These are phyloP conservation scores for Xylaria sp. DNA, from an alignment of 2,329 filamentous ascomycete genomes.

Conservation along the genomic window DNA sequence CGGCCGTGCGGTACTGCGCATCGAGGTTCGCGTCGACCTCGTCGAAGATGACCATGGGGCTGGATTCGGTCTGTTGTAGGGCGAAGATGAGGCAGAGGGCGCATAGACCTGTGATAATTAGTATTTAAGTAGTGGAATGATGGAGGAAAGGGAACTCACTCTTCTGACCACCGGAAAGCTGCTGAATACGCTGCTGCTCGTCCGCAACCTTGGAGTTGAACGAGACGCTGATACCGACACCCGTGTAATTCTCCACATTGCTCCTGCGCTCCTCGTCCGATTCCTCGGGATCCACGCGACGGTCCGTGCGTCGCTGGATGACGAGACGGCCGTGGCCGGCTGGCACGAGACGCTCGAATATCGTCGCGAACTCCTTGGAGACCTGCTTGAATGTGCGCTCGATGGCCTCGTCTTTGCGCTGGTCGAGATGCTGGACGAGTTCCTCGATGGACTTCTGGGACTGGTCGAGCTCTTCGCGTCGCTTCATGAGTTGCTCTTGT, in stretches of 20 bases:
- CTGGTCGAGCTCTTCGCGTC: slow-evolving; percentile 79
- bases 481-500: slow-evolving; percentile 77
- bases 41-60: slow-evolving; percentile 98
- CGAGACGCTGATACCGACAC: slow-evolving; percentile 92
- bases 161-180: slow-evolving; percentile 95
- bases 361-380: slow-evolving; percentile 82
- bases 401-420: slow-evolving; percentile 95
- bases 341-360: slow-evolving; percentile 93
- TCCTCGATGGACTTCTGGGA: slow-evolving; percentile 86
- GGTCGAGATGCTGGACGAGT: slow-evolving; percentile 85
- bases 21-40: slow-evolving; percentile 98
- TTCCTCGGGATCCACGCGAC: slow-evolving; percentile 57
- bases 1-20: slow-evolving; percentile 93
- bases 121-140: slow-evolving; percentile 10
- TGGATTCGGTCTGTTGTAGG: slow-evolving; percentile 96
- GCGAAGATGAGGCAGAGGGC: slow-evolving; percentile 97
- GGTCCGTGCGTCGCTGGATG: slow-evolving; percentile 85
- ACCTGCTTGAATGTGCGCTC: slow-evolving; percentile 98
- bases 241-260: slow-evolving; percentile 88
- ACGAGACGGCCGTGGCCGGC: slow-evolving; percentile 86
- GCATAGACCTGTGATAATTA: slow-evolving; percentile 63
- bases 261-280: slow-evolving; percentile 64
- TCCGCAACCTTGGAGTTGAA: slow-evolving; percentile 96
- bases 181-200: slow-evolving; percentile 95
- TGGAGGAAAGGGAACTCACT: slow-evolving; percentile 53